Evolutionary conservation across 2,329 filamentous ascomycete genomes (phyloP).

Genomic region (Macrophomina pseudophaseolina): DNA sequence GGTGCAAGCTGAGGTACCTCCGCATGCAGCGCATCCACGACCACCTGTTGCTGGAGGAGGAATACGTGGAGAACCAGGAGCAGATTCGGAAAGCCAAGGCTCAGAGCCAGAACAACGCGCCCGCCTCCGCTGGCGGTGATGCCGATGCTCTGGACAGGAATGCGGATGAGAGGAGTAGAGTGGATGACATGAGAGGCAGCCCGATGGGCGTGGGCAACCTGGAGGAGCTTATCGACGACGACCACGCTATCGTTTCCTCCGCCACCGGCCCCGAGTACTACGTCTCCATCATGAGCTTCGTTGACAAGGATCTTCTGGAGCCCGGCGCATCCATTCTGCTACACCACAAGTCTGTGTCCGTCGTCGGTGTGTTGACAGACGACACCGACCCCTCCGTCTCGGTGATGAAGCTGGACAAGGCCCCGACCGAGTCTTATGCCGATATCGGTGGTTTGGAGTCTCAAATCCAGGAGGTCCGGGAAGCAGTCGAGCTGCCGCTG

Average conservation of each 20-base stretch:
- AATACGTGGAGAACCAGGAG: conserved; percentile 99
- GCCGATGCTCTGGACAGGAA: conserved; percentile 82
- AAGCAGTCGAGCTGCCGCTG: conserved; percentile 93
- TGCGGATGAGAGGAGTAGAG: conserved; percentile 90
- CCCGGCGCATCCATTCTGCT: conserved; percentile 93
- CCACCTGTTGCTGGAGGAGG: conserved; percentile 93
- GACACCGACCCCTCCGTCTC: conserved; percentile 94
- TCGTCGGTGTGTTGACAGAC: conserved; percentile 95
- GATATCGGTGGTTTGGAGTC: conserved; percentile 95
- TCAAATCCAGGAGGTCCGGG: conserved; percentile 96
- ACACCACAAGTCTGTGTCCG: conserved; percentile 97
- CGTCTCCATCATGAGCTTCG: conserved; percentile 99
- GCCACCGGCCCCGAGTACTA: conserved; percentile 98
- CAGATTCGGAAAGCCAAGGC: conserved; percentile 90
- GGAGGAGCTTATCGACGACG: conserved; percentile 98
- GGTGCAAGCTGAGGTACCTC: conserved; percentile 95
- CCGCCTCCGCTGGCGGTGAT: conserved; percentile 64
- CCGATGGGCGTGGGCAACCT: conserved; percentile 98
- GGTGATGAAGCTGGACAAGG: conserved; percentile 99
- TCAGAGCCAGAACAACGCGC: conserved; percentile 66
- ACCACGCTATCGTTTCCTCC: conserved; percentile 97
- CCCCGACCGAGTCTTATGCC: conserved; percentile 95
- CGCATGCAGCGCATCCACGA: conserved; percentile 99
- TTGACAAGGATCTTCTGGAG: conserved; percentile 97
- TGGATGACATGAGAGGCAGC: conserved; percentile 97